Evolutionary conservation across 1,284 basidiomycete species (phyloP), one percentile per base, ranked within the genome.

Genomic region (Pulveroboletus ridleyi): DNA sequence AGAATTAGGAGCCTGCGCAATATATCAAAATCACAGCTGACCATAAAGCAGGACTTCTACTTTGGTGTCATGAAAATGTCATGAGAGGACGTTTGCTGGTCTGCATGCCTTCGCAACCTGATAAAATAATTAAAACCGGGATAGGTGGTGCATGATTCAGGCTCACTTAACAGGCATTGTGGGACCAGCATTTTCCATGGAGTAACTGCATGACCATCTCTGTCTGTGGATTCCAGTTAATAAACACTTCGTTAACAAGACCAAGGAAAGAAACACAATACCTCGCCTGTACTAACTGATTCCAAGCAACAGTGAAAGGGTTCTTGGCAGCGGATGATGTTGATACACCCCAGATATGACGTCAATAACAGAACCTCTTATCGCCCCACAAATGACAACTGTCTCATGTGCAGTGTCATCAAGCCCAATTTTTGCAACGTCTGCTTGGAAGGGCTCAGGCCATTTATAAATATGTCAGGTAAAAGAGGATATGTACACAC

Each of bases 331-430:
- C 25, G 4, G 64, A 9, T 13, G 64, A 39, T 17, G 25, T 29
- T 29, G 25, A 5, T 29, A 29, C 57, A 25, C 50, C 61, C 60
- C 64, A 91, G 88, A 25, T 91, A 82, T 72, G 88, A 88, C 2
- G 78, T 85, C 39, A 75, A 77, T 58, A 91, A 92, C 68, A 73
- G 76, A 63, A 91, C 89, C 0, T 83, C 84, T 5, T 92, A 89
- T 75, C 84, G 90, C 22, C 91, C 91, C 49, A 95, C 92, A 6
- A 94, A 95, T 71, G 90, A 94, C 70, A 90, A 88, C 72, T 95
- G 94, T 72, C 84, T 95, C 61, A 95, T 95, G 94, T 88, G 94
- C 41, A 81, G 82, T 29, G 89, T 94, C 58, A 89, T 84, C 44
- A 82, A 83, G 0, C 86, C 88, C 70, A 86, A 88, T 70, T 93